Evolutionary conservation across 345 rosid genomes (phyloP).

Genomic region (Eucalyptus caleyi): DNA sequence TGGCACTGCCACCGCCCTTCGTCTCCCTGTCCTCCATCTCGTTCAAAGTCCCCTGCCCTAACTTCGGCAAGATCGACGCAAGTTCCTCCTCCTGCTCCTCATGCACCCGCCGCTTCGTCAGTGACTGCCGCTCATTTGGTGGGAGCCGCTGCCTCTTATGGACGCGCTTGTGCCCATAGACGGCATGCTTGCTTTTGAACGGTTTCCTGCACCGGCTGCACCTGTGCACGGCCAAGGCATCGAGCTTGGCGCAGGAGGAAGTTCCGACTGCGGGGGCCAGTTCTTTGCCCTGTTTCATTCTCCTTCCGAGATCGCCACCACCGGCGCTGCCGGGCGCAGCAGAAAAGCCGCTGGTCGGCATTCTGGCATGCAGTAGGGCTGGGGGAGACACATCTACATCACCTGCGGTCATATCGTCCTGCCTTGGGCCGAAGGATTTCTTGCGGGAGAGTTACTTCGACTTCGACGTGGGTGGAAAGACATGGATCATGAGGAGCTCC

Average conservation of each 20-base stretch:
- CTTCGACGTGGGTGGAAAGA: not conserved
- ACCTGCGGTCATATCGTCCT: not conserved
- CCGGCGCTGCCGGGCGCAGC: not conserved
- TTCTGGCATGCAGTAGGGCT: not conserved
- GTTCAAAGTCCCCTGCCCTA: not conserved
- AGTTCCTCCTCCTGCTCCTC: not conserved
- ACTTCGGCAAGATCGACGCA: not conserved
- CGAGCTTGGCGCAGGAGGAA: not conserved
- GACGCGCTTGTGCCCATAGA: not conserved
- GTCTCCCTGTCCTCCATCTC: not conserved
- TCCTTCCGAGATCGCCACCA: not conserved
- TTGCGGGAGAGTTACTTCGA: not conserved
- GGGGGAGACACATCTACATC: not conserved
- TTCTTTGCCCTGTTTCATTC: not conserved
- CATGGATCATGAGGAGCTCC: not conserved
- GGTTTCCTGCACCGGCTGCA: not conserved
- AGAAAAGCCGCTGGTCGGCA: not conserved
- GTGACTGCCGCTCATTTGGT: not conserved
- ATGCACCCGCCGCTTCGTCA: not conserved
- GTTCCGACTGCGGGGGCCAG: not conserved
- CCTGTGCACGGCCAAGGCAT: not conserved
- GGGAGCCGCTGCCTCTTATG: not conserved
- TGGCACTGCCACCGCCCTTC: not conserved
- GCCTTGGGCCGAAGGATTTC: not conserved
- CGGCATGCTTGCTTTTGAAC: not conserved